These are phyloP conservation scores for Arxiozyma telluris DNA, from an alignment of 1,139 yeast genomes.

Conservation along the genomic window DNA sequence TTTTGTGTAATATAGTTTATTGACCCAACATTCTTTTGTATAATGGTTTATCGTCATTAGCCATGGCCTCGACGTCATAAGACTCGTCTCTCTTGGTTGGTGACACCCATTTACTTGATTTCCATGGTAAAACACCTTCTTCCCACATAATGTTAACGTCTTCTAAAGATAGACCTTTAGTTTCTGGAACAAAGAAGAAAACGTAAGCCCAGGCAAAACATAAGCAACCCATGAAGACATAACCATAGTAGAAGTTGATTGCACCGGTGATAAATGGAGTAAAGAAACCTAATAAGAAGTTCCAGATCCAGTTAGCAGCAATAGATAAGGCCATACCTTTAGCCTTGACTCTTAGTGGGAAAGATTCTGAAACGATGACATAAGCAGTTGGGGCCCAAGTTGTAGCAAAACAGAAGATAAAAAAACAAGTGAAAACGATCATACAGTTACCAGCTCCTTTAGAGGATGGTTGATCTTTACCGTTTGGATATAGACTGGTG, in stretches of 20 bases:
- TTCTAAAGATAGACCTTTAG: slow-evolving; percentile 60
- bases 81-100: slow-evolving; percentile 26
- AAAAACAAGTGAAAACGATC: slow-evolving; percentile 8
- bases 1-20: background rate
- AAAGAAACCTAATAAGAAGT: slow-evolving; percentile 9
- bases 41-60: slow-evolving; percentile 10
- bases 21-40: slow-evolving; percentile 11
- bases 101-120: slow-evolving; percentile 29
- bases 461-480: slow-evolving; percentile 7
- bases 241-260: slow-evolving; percentile 10
- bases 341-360: slow-evolving; percentile 40
- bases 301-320: slow-evolving; percentile 10
- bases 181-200: slow-evolving; percentile 57
- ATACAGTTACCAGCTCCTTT: slow-evolving; percentile 11
- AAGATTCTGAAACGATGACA: slow-evolving; percentile 11
- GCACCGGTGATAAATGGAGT: slow-evolving; percentile 12
- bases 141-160: slow-evolving; percentile 55
- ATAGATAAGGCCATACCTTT: slow-evolving; percentile 9
- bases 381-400: slow-evolving; percentile 11
- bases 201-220: slow-evolving; percentile 51
- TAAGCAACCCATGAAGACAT: slow-evolving; percentile 52
- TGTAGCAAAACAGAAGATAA: slow-evolving; percentile 8
- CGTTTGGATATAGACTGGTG: slow-evolving; percentile 10
- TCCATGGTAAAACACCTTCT: slow-evolving; percentile 36
- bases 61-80: slow-evolving; percentile 11